Conservation (phyloP, 2,329 filamentous ascomycete species). For the Stromatinia cepivora region DNA sequence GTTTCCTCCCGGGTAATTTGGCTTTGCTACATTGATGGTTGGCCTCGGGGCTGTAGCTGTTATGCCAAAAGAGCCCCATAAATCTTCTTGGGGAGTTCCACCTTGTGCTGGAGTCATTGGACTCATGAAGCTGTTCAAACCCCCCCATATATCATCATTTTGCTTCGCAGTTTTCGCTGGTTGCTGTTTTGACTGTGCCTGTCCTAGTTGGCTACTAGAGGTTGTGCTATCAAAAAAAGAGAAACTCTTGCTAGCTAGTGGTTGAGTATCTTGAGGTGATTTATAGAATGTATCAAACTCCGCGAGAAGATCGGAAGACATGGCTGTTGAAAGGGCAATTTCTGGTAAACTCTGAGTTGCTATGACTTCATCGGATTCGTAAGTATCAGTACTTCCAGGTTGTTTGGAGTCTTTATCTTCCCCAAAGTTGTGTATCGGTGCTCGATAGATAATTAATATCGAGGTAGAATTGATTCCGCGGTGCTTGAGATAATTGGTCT, state of each 20-base stretch:
- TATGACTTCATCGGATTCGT: slow-evolving; percentile 4
- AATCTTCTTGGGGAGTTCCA: slow-evolving; percentile 31
- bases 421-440: neutral
- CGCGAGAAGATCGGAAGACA: slow-evolving; percentile 67
- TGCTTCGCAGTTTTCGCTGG: slow-evolving; percentile 14
- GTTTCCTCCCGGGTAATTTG: slow-evolving; percentile 27
- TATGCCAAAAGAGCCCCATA: slow-evolving; percentile 38
- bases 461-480: neutral
- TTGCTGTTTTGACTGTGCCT: slow-evolving; percentile 21
- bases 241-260: slow-evolving; percentile 34
- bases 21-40: slow-evolving; percentile 20
- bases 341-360: neutral
- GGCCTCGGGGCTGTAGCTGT: slow-evolving; percentile 21
- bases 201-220: slow-evolving; percentile 27
- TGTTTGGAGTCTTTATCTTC: neutral
- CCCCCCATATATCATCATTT: slow-evolving; percentile 35
- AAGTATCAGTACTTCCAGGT: slow-evolving; percentile 8
- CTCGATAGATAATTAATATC: neutral
- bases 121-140: slow-evolving; percentile 30
- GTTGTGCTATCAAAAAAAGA: slow-evolving; percentile 28
- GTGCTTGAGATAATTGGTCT: neutral
- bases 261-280: slow-evolving; percentile 39
- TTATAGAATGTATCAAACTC: slow-evolving; percentile 56
- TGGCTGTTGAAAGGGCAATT: slow-evolving; percentile 37
- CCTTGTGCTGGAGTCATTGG: slow-evolving; percentile 18